A percentile compares a stretch with the other conserved stretches of the same genome.
Conservation (phyloP, 495 filamentous ascomycete genomes). For the Neurospora sublineolata region DNA sequence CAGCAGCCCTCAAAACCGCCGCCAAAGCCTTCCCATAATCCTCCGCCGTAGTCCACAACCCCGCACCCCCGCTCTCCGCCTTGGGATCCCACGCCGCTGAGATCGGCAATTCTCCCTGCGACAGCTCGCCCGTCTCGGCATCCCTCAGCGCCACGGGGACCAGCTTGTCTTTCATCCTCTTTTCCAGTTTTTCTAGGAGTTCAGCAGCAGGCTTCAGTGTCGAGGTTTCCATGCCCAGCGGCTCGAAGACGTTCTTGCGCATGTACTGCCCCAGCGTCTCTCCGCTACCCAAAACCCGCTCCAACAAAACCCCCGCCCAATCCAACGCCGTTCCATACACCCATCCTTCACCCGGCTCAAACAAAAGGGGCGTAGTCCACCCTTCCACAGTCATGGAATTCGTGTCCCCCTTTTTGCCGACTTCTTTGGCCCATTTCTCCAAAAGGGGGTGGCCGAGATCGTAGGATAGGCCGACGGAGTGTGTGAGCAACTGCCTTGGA, state of each 20-base stretch:
- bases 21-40: slow-evolving; percentile 42
- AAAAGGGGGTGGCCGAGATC: slow-evolving; percentile 18
- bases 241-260: slow-evolving; percentile 10
- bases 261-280: slow-evolving; percentile 15
- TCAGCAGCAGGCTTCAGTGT: slow-evolving; percentile 6
- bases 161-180: background rate
- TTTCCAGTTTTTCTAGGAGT: background rate
- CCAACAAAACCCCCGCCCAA: slow-evolving; percentile 21
- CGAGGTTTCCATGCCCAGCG: slow-evolving; percentile 13
- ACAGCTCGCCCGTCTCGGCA: slow-evolving; percentile 3
- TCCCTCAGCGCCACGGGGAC: slow-evolving; percentile 2
- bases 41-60: slow-evolving; percentile 33
- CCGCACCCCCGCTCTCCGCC: slow-evolving; percentile 38
- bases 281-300: slow-evolving; percentile 9
- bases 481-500: slow-evolving; percentile 21
- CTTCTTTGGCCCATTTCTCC: slow-evolving; percentile 10
- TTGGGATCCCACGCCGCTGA: slow-evolving; percentile 6
- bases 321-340: slow-evolving; percentile 20
- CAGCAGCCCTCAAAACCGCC: slow-evolving; percentile 24
- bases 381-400: slow-evolving; percentile 14
- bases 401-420: slow-evolving; percentile 9
- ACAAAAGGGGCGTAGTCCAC: slow-evolving; percentile 19
- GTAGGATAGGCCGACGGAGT: slow-evolving; percentile 19
- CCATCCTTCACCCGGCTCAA: slow-evolving; percentile 21
- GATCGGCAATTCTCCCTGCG: background rate